Evolutionary conservation across 306 rosid species (phyloP).

Genomic region (Gastrolobium villosum): DNA sequence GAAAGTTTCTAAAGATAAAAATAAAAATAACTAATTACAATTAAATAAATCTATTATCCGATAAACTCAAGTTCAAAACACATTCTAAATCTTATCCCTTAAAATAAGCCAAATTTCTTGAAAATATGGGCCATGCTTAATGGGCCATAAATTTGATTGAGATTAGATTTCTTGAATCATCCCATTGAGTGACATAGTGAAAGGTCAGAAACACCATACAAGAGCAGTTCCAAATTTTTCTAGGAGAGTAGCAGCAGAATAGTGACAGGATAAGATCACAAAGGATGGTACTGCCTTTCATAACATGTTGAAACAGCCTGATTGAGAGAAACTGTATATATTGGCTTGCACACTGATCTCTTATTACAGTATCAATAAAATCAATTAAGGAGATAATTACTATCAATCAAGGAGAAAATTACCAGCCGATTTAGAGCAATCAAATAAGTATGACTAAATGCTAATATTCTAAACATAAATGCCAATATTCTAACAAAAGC

Average conservation of each 20-base stretch:
- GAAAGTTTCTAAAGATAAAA: no score
- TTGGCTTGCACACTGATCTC: background rate
- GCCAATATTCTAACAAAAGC: background rate
- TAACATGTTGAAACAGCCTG: background rate
- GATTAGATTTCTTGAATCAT: no score
- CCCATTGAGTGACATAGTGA: no score
- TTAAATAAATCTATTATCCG: no score
- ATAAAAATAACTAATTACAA: no score
- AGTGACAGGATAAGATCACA: background rate
- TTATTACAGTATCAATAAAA: background rate
- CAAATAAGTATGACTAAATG: conserved; percentile 18
- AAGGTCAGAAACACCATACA: no score
- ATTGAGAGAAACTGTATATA: background rate
- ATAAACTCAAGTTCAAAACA: no score
- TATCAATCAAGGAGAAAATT: conserved; percentile 12
- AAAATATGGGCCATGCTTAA: no score
- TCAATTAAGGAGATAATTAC: background rate
- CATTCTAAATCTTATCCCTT: no score
- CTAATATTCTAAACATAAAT: conserved; percentile 10
- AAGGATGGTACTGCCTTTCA: background rate
- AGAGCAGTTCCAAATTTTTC: background rate
- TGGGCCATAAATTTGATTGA: no score
- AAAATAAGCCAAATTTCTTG: no score
- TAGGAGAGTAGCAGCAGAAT: background rate
- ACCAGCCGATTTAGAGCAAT: background rate